A percentile compares a stretch with the other conserved stretches of the same genome.
Evolutionary conservation across 176 grass and related monocot species (phyloP).

Genomic region (Carex pumila): DNA sequence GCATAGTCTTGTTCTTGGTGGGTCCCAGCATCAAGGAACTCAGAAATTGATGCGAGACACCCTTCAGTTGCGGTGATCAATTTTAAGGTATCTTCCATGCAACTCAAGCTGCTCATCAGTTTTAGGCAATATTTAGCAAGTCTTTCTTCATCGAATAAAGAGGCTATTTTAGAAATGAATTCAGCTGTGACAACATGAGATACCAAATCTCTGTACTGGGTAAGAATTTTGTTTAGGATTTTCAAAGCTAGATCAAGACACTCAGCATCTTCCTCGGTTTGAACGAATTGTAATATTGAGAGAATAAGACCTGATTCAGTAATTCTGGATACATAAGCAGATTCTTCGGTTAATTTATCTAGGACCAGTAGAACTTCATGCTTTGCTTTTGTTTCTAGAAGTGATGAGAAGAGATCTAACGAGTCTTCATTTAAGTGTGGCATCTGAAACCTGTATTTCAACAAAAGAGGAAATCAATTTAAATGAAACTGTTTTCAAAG

Average conservation of each 20-base stretch:
- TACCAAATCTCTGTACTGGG: conserved; percentile 33
- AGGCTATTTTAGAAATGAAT: conserved; percentile 56
- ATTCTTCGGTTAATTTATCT: conserved; percentile 38
- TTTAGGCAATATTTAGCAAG: conserved; percentile 49
- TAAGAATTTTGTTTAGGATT: conserved; percentile 60
- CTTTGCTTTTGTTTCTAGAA: conserved; percentile 52
- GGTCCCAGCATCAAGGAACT: conserved; percentile 63
- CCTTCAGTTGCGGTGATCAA: conserved; percentile 40
- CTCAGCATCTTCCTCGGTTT: conserved; percentile 53
- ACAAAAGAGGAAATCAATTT: not conserved
- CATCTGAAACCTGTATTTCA: conserved; percentile 39
- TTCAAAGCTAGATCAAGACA: conserved; percentile 46
- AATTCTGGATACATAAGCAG: conserved; percentile 34
- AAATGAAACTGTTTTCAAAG: too few species aligned
- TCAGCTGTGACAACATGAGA: conserved; percentile 46
- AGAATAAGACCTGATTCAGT: conserved; percentile 37
- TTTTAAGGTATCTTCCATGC: conserved; percentile 38
- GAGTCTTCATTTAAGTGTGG: conserved; percentile 44
- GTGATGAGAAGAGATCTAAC: conserved; percentile 41
- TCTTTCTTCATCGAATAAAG: conserved; percentile 48
- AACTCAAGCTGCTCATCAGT: conserved; percentile 55
- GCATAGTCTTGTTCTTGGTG: conserved; percentile 58
- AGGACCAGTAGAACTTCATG: conserved; percentile 53
- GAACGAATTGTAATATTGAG: conserved; percentile 39
- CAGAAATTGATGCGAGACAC: conserved; percentile 59